phyloP scores from a whole-genome alignment of 352 stramenopile species.

The Paralagenidium karlingii region DNA sequence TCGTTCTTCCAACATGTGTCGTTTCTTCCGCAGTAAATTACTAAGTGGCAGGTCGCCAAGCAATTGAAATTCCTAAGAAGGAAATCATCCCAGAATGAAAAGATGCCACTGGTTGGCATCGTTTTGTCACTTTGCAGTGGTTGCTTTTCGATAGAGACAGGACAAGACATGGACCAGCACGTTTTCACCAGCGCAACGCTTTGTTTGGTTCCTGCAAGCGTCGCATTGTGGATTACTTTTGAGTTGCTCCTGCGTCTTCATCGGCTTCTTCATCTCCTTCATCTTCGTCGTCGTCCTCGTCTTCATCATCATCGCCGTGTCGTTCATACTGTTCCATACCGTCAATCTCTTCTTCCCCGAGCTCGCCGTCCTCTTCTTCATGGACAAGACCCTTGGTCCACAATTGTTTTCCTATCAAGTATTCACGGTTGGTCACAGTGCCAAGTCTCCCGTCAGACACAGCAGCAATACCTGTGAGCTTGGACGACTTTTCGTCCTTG shows the following conservation, averaged over 20 bases:
- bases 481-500: conserved; percentile 58
- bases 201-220: no score
- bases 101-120: no score
- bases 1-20: conserved; percentile 83
- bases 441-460: neutral
- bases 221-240: no score
- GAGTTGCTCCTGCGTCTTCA: conserved; percentile 4
- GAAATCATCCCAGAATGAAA: neutral
- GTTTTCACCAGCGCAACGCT: no score
- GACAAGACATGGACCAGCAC: neutral
- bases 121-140: neutral
- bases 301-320: conserved; percentile 15
- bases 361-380: conserved; percentile 16
- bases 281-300: conserved; percentile 12
- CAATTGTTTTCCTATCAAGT: conserved; percentile 35
- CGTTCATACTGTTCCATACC: conserved; percentile 25
- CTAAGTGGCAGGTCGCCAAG: conserved; percentile 1
- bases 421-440: neutral
- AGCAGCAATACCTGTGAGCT: conserved; percentile 44
- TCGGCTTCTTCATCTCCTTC: conserved; percentile 14
- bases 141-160: neutral
- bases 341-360: conserved; percentile 27
- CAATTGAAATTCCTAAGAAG: neutral
- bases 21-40: conserved; percentile 46
- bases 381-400: conserved; percentile 68